Evolutionary conservation across 768 basidiomycete species (phyloP).

Genomic region (Termitomyces sp.): DNA sequence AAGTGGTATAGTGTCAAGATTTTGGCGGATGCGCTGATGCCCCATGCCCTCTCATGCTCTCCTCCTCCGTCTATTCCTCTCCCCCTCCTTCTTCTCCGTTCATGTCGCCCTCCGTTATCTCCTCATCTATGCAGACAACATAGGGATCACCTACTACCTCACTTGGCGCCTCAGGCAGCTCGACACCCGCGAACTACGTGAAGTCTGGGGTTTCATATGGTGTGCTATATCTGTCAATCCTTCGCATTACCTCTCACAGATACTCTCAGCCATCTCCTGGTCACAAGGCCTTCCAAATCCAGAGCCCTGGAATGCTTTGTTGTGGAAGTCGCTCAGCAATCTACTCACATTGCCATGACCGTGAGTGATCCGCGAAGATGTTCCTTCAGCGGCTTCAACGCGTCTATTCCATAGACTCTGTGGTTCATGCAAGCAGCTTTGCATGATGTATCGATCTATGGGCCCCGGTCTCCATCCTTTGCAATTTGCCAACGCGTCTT

Average conservation of each 20-base stretch:
- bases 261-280: slow-evolving; percentile 75
- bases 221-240: slow-evolving; percentile 24
- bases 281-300: slow-evolving; percentile 88
- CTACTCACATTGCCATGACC: slow-evolving; percentile 92
- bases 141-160: slow-evolving; percentile 89
- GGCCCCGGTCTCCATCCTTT: slow-evolving; percentile 72
- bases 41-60: slow-evolving; percentile 72
- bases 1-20: slow-evolving; percentile 5
- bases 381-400: slow-evolving; percentile 5
- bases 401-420: slow-evolving; percentile 56
- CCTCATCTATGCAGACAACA: slow-evolving; percentile 75
- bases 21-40: slow-evolving; percentile 5
- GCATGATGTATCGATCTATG: slow-evolving; percentile 61
- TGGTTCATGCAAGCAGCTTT: slow-evolving; percentile 99
- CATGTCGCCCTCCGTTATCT: slow-evolving; percentile 92
- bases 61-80: slow-evolving; percentile 87
- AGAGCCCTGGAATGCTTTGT: slow-evolving; percentile 94
- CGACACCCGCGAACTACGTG: slow-evolving; percentile 65
- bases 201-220: slow-evolving; percentile 91
- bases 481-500: slow-evolving; percentile 87
- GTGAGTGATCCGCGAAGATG: slow-evolving; percentile 44
- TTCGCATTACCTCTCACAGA: slow-evolving; percentile 7
- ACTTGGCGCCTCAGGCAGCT: slow-evolving; percentile 67
- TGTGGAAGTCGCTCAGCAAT: slow-evolving; percentile 80
- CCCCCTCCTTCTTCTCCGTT: slow-evolving; percentile 88